Evolutionary conservation across 176 grass and related monocot genomes (phyloP).

Genomic region (Aechmea fasciata): DNA sequence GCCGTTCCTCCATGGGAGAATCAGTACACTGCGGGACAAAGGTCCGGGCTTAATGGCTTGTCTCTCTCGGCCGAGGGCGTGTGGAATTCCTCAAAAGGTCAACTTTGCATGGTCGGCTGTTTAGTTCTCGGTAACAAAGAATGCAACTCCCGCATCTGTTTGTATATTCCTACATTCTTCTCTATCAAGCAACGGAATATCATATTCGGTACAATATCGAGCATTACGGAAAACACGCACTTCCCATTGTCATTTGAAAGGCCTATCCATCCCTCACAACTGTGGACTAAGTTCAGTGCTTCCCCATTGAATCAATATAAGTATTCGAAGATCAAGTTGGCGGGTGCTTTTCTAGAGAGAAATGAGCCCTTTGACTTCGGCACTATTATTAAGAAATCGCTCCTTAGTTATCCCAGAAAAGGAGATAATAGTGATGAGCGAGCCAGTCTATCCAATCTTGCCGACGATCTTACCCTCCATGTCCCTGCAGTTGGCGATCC

Average conservation of each 20-base stretch:
- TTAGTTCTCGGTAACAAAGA: slow-evolving; percentile 24
- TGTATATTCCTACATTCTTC: slow-evolving; percentile 61
- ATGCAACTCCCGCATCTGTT: slow-evolving; percentile 60
- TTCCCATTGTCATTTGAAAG: slow-evolving; percentile 46
- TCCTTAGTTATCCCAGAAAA: slow-evolving; percentile 64
- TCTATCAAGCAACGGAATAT: slow-evolving; percentile 45
- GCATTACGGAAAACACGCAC: slow-evolving; percentile 23
- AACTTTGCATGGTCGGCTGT: slow-evolving; percentile 94
- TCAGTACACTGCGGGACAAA: slow-evolving; percentile 32
- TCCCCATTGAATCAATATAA: slow-evolving; percentile 30
- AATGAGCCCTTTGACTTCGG: slow-evolving; percentile 60
- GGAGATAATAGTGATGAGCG: slow-evolving; percentile 2
- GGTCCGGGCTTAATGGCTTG: slow-evolving; percentile 46
- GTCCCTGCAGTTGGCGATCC: slow-evolving; percentile 34
- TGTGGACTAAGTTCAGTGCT: slow-evolving; percentile 39
- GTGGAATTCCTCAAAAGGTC: slow-evolving; percentile 54
- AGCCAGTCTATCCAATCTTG: slow-evolving; percentile 30
- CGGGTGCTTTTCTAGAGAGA: slow-evolving; percentile 37
- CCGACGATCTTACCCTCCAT: slow-evolving; percentile 51
- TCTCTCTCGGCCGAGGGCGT: slow-evolving; percentile 63
- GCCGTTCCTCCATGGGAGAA: slow-evolving; percentile 43
- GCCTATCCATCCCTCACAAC: slow-evolving; percentile 34
- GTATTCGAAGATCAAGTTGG: slow-evolving; percentile 45
- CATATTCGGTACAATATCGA: slow-evolving; percentile 51
- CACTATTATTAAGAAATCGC: slow-evolving; percentile 56